Evolutionary conservation across 768 basidiomycete species (phyloP).

Genomic region (Russula abietina): DNA sequence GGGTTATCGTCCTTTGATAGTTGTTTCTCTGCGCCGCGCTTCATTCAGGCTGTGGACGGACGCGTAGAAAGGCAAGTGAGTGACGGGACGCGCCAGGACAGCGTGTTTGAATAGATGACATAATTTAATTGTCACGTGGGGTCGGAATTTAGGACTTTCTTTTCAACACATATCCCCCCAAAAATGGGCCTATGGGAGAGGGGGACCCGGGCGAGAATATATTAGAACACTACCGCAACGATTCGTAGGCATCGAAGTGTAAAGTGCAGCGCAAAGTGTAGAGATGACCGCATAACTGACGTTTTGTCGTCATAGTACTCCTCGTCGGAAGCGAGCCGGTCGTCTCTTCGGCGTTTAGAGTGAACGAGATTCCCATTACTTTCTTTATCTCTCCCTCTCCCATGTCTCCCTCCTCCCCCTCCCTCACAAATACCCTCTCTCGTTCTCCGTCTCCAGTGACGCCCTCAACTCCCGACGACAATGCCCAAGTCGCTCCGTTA

Average conservation of each 20-base stretch:
- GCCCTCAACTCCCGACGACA: slow-evolving; percentile 63
- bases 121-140: background rate
- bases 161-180: no score
- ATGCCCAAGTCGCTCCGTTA: slow-evolving; percentile 44
- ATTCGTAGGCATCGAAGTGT: no score
- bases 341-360: background rate
- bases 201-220: no score
- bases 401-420: slow-evolving; percentile 48
- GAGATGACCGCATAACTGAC: background rate
- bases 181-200: no score
- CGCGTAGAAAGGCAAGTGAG: background rate
- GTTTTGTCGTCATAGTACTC: background rate
- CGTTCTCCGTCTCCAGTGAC: slow-evolving; percentile 69
- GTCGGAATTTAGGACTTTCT: no score
- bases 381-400: slow-evolving; percentile 5
- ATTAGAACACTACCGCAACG: no score
- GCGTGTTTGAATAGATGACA: slow-evolving; percentile 10
- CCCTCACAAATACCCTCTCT: slow-evolving; percentile 46
- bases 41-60: slow-evolving; percentile 40
- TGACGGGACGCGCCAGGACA: background rate
- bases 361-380: background rate
- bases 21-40: slow-evolving; percentile 70
- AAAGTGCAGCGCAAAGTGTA: no score
- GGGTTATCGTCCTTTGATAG: slow-evolving; percentile 52
- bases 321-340: background rate